phyloP scores from a whole-genome alignment of 768 basidiomycete species.

The Phaffia australis region DNA sequence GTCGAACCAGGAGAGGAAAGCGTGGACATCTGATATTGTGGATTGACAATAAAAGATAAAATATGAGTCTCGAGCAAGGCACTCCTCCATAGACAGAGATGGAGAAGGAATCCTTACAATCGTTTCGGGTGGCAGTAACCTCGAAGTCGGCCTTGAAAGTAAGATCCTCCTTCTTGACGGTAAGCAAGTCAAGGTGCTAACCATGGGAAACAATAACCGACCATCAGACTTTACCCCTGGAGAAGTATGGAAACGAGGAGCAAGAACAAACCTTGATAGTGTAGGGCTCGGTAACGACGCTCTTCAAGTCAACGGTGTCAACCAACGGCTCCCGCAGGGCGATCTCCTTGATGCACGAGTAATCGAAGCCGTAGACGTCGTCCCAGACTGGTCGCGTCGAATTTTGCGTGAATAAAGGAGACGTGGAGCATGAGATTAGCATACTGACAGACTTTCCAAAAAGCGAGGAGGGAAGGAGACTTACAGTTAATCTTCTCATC shows the following conservation, averaged over 20 bases:
- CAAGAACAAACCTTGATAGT: constrained; percentile 58
- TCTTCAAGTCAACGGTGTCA: constrained; percentile 94
- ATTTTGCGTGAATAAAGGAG: neutral
- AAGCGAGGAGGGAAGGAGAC: constrained; percentile 34
- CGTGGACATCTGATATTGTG: constrained; percentile 63
- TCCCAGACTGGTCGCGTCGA: constrained; percentile 68
- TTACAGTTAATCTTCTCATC: constrained; percentile 98
- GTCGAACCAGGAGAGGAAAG: constrained; percentile 99
- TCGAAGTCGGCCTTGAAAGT: constrained; percentile 70
- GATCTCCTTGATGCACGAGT: constrained; percentile 98
- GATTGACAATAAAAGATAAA: neutral
- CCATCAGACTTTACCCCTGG: neutral
- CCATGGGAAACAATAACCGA: neutral
- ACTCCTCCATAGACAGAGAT: neutral
- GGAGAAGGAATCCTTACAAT: constrained; percentile 54
- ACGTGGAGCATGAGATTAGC: constrained; percentile 10
- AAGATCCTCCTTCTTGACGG: constrained; percentile 90
- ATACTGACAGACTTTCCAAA: neutral
- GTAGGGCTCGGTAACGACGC: constrained; percentile 87
- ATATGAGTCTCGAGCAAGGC: neutral
- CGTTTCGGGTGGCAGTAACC: constrained; percentile 71
- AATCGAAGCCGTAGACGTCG: constrained; percentile 98
- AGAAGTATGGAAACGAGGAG: neutral
- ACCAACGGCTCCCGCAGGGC: constrained; percentile 92
- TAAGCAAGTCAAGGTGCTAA: constrained; percentile 78